Conservation (phyloP, 805 yeast species). For the Saccharomycopsis oosterbeekiorum region DNA sequence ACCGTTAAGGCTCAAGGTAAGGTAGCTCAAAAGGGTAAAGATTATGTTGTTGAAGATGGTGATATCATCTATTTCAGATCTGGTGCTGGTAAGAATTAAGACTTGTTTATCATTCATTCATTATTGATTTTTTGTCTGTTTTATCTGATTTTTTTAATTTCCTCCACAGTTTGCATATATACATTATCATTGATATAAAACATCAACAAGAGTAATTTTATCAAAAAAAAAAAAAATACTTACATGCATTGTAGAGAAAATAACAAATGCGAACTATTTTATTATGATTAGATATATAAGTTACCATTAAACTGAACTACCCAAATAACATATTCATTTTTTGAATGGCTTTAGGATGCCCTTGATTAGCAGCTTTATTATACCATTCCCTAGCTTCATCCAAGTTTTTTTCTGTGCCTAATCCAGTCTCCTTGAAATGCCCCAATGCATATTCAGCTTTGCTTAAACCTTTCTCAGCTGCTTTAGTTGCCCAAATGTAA, state of each 20-base stretch:
- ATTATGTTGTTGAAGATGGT: slow-evolving; percentile 90
- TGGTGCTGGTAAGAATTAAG: slow-evolving; percentile 72
- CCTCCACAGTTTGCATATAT: not conserved
- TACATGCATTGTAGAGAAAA: not conserved
- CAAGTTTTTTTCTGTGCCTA: slow-evolving; percentile 39
- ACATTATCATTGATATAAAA: not conserved
- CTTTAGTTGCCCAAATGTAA: slow-evolving; percentile 52
- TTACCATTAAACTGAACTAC: not conserved
- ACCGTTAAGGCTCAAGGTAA: slow-evolving; percentile 83
- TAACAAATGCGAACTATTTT: not conserved
- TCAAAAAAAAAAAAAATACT: not conserved
- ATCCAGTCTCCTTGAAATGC: slow-evolving; percentile 55
- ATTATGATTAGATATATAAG: not conserved
- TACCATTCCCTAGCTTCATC: slow-evolving; percentile 41
- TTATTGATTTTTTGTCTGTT: not conserved
- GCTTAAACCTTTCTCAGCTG: slow-evolving; percentile 49
- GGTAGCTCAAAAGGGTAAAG: slow-evolving; percentile 86
- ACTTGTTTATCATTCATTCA: not conserved
- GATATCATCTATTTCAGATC: slow-evolving; percentile 88
- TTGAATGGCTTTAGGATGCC: slow-evolving; percentile 45
- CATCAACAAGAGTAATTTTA: not conserved
- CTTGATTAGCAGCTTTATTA: slow-evolving; percentile 49
- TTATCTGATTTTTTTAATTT: not conserved
- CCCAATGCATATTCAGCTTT: slow-evolving; percentile 66
- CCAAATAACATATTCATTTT: slow-evolving; percentile 6